Evolutionary conservation across 306 rosid genomes (phyloP).

Genomic region (Quercus aquifolioides): DNA sequence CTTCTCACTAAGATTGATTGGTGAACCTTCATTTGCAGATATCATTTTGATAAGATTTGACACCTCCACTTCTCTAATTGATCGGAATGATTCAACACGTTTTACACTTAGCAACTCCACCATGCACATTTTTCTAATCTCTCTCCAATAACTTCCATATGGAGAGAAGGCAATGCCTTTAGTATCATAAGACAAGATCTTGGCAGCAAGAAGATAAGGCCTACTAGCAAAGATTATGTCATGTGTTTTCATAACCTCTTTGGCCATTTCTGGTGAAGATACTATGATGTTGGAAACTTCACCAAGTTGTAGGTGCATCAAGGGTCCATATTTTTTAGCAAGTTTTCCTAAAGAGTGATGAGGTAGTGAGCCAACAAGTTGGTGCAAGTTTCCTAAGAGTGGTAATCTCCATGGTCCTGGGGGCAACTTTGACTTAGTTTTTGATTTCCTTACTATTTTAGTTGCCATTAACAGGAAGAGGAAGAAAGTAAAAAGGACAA

Average conservation of each 20-base stretch:
- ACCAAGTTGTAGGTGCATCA: conserved; percentile 33
- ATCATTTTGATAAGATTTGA: neutral
- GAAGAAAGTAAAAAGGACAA: no score
- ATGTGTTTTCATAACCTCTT: conserved; percentile 37
- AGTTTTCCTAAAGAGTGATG: no score
- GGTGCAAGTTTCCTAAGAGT: no score
- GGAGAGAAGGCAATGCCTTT: conserved; percentile 4
- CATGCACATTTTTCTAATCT: conserved; percentile 20
- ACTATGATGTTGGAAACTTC: conserved; percentile 9
- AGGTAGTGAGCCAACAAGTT: no score
- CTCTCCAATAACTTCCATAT: conserved; percentile 37
- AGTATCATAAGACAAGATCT: conserved; percentile 2
- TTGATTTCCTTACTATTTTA: no score
- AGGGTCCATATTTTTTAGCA: no score
- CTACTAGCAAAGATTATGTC: conserved; percentile 12
- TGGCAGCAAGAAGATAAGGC: neutral
- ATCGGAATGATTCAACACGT: no score
- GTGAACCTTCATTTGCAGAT: conserved; percentile 10
- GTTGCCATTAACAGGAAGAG: no score
- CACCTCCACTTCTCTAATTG: conserved; percentile 12
- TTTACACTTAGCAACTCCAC: conserved; percentile 27
- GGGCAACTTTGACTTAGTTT: no score
- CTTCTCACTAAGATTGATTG: conserved; percentile 22
- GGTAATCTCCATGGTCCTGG: no score
- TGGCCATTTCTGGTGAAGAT: conserved; percentile 39